phyloP scores from a whole-genome alignment of 257 asterid species.

The Solanum microdontum region DNA sequence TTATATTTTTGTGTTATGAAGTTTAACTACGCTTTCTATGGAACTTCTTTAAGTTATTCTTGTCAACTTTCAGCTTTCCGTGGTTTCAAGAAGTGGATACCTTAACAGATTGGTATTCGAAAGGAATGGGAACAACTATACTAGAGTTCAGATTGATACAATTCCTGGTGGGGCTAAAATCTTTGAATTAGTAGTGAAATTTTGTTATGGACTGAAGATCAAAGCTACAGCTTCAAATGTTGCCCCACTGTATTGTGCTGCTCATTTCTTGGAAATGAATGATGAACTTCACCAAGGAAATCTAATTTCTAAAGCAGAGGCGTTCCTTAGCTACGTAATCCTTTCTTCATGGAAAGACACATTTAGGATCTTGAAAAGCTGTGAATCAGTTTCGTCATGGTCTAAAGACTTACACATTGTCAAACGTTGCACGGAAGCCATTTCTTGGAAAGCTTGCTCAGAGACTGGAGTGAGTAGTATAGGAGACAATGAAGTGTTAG shows the following conservation, averaged over 20 bases:
- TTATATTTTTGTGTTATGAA: neutral
- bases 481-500: neutral
- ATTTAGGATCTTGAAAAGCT: constrained; percentile 10
- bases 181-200: constrained; percentile 21
- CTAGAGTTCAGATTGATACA: constrained; percentile 11
- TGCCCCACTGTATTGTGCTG: constrained; percentile 23
- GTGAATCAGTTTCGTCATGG: constrained; percentile 17
- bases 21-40: neutral
- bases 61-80: constrained; percentile 9
- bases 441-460: constrained; percentile 14
- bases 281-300: constrained; percentile 17
- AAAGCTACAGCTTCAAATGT: constrained; percentile 14
- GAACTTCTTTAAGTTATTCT: neutral
- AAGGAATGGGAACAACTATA: neutral
- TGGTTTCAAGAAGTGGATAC: constrained; percentile 25
- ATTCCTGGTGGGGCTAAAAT: constrained; percentile 15
- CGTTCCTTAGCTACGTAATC: constrained; percentile 11
- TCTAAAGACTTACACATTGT: constrained; percentile 12
- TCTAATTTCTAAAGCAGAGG: constrained; percentile 13
- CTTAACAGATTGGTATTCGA: constrained; percentile 7
- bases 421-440: constrained; percentile 5
- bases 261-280: constrained; percentile 24
- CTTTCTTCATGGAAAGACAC: constrained; percentile 26
- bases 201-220: constrained; percentile 20
- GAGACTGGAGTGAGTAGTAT: neutral